These are phyloP conservation scores for Aureobasidium sp. DNA, from an alignment of 2,329 filamentous ascomycete species.

Conservation along the genomic window DNA sequence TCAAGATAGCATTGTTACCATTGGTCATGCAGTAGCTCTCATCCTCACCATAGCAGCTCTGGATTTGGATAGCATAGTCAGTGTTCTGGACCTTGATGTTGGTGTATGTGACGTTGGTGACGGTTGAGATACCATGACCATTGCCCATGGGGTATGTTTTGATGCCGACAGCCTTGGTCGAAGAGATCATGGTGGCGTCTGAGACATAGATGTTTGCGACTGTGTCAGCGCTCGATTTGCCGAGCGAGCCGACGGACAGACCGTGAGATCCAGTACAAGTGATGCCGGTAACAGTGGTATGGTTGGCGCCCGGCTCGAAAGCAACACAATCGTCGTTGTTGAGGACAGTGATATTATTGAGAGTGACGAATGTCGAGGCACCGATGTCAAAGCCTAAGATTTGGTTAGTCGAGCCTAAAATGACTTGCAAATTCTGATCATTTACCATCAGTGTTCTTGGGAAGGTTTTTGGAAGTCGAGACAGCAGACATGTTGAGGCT, in stretches of 20 bases:
- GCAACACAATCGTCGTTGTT: constrained; percentile 41
- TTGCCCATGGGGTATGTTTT: constrained; percentile 37
- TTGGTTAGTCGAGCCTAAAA: not conserved
- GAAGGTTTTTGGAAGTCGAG: constrained; percentile 31
- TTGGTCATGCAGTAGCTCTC: constrained; percentile 29
- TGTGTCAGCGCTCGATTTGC: constrained; percentile 31
- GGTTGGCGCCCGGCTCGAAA: constrained; percentile 35
- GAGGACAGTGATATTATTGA: constrained; percentile 30
- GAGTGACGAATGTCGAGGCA: constrained; percentile 30
- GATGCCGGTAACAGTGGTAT: constrained; percentile 34
- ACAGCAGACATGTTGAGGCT: constrained; percentile 32
- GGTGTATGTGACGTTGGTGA: constrained; percentile 37
- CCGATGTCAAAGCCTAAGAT: constrained; percentile 33
- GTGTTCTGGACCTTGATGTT: constrained; percentile 31
- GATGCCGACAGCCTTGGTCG: constrained; percentile 40
- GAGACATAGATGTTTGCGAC: constrained; percentile 38
- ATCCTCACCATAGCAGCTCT: constrained; percentile 36
- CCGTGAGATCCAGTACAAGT: constrained; percentile 42
- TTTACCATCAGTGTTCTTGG: constrained; percentile 35
- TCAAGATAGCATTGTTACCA: constrained; percentile 29
- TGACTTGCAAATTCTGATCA: no score
- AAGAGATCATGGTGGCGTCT: constrained; percentile 34
- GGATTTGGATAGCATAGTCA: constrained; percentile 40
- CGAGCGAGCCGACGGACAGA: constrained; percentile 41
- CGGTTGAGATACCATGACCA: constrained; percentile 30